These are phyloP conservation scores for Oropetium thomaeum DNA, from an alignment of 176 grass and related monocot species.

Conservation along the genomic window DNA sequence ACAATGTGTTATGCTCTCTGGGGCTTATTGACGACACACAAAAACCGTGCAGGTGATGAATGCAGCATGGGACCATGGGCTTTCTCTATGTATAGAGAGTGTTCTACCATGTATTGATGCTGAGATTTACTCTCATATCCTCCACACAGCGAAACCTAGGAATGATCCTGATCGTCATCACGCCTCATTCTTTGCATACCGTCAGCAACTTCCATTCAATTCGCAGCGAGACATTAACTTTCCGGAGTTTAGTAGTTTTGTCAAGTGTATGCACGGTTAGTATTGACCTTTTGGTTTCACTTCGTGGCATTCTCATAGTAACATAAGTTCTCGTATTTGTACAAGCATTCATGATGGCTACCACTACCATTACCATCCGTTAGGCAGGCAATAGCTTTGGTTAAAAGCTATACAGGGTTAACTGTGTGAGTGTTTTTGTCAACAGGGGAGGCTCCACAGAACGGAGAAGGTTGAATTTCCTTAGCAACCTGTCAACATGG, in stretches of 20 bases:
- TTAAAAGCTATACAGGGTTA: neutral
- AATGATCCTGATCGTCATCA: slow-evolving; percentile 74
- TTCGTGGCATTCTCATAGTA: neutral
- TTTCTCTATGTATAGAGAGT: slow-evolving; percentile 59
- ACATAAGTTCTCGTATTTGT: neutral
- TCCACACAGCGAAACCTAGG: slow-evolving; percentile 65
- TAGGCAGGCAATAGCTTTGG: neutral
- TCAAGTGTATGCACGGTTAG: slow-evolving; percentile 89
- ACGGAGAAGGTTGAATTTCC: slow-evolving; percentile 18
- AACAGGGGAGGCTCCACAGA: slow-evolving; percentile 40
- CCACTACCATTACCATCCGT: no score
- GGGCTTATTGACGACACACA: slow-evolving; percentile 12
- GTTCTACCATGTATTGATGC: slow-evolving; percentile 55
- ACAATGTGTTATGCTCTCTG: neutral
- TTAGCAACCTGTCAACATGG: neutral
- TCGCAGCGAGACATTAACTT: slow-evolving; percentile 46
- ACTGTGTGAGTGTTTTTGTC: neutral
- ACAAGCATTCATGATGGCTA: neutral
- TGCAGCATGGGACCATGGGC: slow-evolving; percentile 67
- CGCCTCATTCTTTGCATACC: slow-evolving; percentile 67
- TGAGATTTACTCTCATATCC: slow-evolving; percentile 54
- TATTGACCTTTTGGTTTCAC: neutral
- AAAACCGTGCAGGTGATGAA: slow-evolving; percentile 56
- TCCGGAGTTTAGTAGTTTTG: slow-evolving; percentile 55
- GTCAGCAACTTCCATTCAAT: slow-evolving; percentile 42